A percentile compares a stretch with the other conserved stretches of the same genome.
phyloP scores from a whole-genome alignment of 2,329 filamentous ascomycete species.

The Dissoconium aciculare region DNA sequence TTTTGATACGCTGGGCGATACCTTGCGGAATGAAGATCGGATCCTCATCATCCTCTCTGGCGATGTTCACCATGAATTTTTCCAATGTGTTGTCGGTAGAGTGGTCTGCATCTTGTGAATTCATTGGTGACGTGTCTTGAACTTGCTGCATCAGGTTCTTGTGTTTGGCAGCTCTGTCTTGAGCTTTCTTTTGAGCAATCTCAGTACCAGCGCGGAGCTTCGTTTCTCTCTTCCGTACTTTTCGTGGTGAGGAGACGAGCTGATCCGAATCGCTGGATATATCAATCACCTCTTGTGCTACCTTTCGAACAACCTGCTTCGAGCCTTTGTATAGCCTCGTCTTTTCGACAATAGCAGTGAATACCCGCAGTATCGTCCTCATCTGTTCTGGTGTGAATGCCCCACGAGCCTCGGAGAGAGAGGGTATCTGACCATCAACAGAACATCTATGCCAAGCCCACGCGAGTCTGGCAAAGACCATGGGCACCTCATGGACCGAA shows the following conservation, averaged over 20 bases:
- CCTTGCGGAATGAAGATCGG: slow-evolving; percentile 49
- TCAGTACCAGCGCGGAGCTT: slow-evolving; percentile 7
- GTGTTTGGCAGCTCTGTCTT: slow-evolving; percentile 10
- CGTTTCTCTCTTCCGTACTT: slow-evolving; percentile 12
- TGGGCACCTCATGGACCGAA: too few relatives aligned
- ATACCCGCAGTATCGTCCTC: background rate
- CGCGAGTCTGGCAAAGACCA: background rate
- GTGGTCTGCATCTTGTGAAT: background rate
- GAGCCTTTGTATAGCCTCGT: background rate
- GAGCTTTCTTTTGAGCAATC: slow-evolving; percentile 11
- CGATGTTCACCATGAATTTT: slow-evolving; percentile 57
- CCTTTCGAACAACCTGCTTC: too few relatives aligned
- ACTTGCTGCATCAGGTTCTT: background rate
- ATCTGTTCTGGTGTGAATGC: too few relatives aligned
- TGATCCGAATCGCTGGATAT: too few relatives aligned
- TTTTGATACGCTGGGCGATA: slow-evolving; percentile 54
- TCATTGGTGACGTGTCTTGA: background rate
- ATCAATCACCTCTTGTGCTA: too few relatives aligned
- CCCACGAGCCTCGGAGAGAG: too few relatives aligned
- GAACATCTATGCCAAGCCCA: background rate
- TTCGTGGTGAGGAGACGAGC: slow-evolving; percentile 9
- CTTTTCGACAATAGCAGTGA: background rate
- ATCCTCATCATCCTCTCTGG: slow-evolving; percentile 44
- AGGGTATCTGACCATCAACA: background rate
- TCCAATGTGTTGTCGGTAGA: too few relatives aligned